These are phyloP conservation scores for Trichoderma pleuroti DNA, from an alignment of 2,329 filamentous ascomycete genomes.

Conservation along the genomic window DNA sequence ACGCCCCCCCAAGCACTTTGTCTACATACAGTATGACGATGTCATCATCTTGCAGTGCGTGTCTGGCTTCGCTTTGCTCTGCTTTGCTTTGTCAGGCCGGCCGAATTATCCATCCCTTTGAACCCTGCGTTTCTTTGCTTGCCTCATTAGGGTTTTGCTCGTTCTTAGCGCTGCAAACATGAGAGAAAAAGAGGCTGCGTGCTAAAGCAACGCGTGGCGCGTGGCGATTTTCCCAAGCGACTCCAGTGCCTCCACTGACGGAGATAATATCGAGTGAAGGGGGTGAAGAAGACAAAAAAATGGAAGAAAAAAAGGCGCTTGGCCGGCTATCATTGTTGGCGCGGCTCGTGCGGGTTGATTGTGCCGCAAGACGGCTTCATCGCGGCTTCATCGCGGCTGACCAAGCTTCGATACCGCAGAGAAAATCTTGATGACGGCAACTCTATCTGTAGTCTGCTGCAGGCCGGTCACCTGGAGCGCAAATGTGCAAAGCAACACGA, in stretches of 20 bases:
- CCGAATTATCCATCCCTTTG: neutral
- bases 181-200: neutral
- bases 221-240: constrained; percentile 1
- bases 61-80: neutral
- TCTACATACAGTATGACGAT: neutral
- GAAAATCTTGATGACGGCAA: neutral
- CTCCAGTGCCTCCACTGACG: neutral
- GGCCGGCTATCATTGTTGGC: neutral
- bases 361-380: neutral
- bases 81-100: neutral
- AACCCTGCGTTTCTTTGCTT: neutral
- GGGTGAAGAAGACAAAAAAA: neutral
- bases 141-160: neutral
- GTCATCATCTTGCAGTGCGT: neutral
- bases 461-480: neutral
- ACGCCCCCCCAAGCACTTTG: neutral
- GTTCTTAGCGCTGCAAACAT: neutral
- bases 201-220: constrained; percentile 3
- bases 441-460: neutral
- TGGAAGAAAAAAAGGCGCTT: neutral
- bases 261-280: neutral
- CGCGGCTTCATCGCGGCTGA: neutral
- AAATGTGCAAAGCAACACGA: neutral
- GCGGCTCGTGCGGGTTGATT: neutral
- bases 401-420: neutral